phyloP scores from a whole-genome alignment of 345 rosid genomes.

The Syzygium oleosum region DNA sequence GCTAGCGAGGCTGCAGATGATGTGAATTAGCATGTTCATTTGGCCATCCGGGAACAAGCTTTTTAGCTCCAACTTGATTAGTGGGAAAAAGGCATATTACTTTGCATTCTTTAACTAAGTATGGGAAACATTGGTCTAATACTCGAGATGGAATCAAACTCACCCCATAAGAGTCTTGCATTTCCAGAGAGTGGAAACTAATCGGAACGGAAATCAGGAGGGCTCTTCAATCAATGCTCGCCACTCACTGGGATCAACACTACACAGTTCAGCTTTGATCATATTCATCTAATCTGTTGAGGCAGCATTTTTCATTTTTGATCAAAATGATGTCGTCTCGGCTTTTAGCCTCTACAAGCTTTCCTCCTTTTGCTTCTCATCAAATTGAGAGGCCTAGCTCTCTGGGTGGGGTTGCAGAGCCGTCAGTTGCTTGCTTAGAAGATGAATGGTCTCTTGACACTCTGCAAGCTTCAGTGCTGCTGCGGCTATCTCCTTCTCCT shows the following conservation, averaged over 20 bases:
- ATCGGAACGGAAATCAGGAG: neutral
- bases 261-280: neutral
- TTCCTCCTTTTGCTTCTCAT: conserved; percentile 8
- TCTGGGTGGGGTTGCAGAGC: conserved; percentile 40
- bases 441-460: conserved; percentile 66
- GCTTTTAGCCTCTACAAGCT: conserved; percentile 5
- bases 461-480: conserved; percentile 72
- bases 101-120: neutral
- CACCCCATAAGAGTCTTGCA: neutral
- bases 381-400: conserved; percentile 5
- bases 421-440: conserved; percentile 63
- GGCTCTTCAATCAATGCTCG: neutral
- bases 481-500: conserved; percentile 54
- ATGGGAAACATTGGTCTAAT: neutral
- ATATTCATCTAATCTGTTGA: neutral
- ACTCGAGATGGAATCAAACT: neutral
- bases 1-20: neutral
- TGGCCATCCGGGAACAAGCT: neutral
- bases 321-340: neutral
- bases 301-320: neutral
- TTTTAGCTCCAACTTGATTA: neutral
- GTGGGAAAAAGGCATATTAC: neutral
- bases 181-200: neutral
- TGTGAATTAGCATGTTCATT: neutral
- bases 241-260: neutral